Evolutionary conservation across 176 grass and related monocot species (phyloP).

Genomic region (Oryza longistaminata): DNA sequence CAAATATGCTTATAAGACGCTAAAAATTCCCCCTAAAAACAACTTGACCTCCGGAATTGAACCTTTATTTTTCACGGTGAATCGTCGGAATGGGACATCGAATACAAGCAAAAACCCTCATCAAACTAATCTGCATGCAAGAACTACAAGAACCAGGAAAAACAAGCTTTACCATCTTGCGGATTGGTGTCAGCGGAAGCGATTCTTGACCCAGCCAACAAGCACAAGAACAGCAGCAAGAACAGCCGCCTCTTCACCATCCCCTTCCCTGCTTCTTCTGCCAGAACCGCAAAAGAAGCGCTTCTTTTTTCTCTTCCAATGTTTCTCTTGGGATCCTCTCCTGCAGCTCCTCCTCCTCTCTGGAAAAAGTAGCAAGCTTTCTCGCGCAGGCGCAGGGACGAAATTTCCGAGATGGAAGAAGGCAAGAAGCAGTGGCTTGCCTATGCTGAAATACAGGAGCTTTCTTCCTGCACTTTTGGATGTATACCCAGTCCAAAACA

Average conservation of each 20-base stretch:
- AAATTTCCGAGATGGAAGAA: background rate
- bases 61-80: no score
- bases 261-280: background rate
- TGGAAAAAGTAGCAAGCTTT: no score
- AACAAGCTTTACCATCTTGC: slow-evolving; percentile 35
- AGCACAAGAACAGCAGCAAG: slow-evolving; percentile 33
- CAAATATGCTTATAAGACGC: background rate
- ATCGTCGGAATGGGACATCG: no score
- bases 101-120: background rate
- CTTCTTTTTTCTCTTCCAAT: background rate
- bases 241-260: background rate
- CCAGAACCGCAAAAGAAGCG: background rate
- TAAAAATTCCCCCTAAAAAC: background rate
- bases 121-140: background rate
- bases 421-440: slow-evolving; percentile 3
- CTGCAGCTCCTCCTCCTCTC: background rate
- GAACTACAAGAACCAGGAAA: slow-evolving; percentile 8
- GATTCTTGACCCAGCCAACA: slow-evolving; percentile 8
- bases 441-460: background rate
- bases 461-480: background rate
- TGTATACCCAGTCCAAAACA: background rate
- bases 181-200: slow-evolving; percentile 31
- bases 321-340: background rate
- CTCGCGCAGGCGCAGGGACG: background rate
- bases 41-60: background rate